Base-by-base conservation (phyloP, 2,329 filamentous ascomycete genomes). In the Xylariomycetidae sp. region DNA sequence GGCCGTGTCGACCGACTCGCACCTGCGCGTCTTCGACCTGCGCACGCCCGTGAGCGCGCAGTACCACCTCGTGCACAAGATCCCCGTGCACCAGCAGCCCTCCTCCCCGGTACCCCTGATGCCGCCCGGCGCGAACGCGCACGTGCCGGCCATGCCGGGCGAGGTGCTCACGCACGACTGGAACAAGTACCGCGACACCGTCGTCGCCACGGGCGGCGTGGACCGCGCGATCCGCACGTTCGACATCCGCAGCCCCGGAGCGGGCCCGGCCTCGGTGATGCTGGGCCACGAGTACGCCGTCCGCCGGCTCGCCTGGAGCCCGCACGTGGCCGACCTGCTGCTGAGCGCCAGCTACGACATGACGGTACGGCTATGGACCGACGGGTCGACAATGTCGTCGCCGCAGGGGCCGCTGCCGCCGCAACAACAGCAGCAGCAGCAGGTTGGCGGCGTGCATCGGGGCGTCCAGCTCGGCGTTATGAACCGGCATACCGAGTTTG, bases 151-250 rank as follows among this genome's bases (percentile, higher is more conserved):
- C 20, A 62, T 78, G n/a, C 88, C 88, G 0, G 73, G 79, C 8
- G 92, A 98, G 67, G 79, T 87, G 23, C 74, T 98, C 19, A 95
- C 89, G 0, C 92, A 97, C 62, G 92, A 98, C 61, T 98, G 92
- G 92, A 98, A 98, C 67, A 98, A 98, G 63, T 98, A 98, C 64
- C 77, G 85, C 25, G 80, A 88, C 46, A 83, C 80, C 0, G 70
- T 96, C 16, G 68, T 98, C 34, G 92, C 92, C 0, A 88, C 88
- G 0, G 92, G 80, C 2, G 90, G 92, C 34, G 92, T 97, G 4
- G 92, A 98, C 59, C 77, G 85, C 34, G 66, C 83, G 13, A 82
- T 98, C 40, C 80, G 92, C 30, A 92, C 85, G 0, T 97, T 97
- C 53, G 92, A 98, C 59, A 82, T 96, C 28, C 74, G 92, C 27